phyloP scores from a whole-genome alignment of 2,329 filamentous ascomycete species.

The Fusarium equiseti region DNA sequence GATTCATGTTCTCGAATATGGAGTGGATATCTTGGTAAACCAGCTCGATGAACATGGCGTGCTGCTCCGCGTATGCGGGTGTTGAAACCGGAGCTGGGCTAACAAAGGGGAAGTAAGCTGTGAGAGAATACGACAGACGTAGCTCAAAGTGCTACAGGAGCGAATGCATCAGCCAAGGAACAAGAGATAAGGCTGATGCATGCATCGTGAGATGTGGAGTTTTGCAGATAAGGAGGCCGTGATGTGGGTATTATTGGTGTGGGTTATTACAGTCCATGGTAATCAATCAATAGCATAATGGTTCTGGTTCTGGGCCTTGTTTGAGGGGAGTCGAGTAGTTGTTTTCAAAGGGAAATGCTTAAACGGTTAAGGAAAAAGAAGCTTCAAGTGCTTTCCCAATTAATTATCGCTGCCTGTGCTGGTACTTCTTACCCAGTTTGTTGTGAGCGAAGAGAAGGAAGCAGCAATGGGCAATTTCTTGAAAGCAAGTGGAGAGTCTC shows the following conservation, averaged over 20 bases:
- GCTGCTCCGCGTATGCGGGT: slow-evolving; percentile 3
- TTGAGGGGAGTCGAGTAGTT: background rate
- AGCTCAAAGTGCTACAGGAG: background rate
- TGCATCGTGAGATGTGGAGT: slow-evolving; percentile 35
- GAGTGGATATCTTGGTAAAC: slow-evolving; percentile 9
- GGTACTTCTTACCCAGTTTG: background rate
- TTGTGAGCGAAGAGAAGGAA: slow-evolving; percentile 3
- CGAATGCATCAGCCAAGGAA: background rate
- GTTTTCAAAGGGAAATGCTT: background rate
- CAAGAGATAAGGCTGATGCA: slow-evolving; percentile 35
- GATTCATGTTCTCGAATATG: slow-evolving; percentile 1
- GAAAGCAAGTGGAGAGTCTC: background rate
- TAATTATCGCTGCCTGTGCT: background rate
- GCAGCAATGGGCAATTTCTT: background rate
- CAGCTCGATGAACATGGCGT: slow-evolving; percentile 15
- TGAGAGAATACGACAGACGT: background rate
- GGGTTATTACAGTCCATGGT: slow-evolving; percentile 11
- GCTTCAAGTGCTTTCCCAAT: background rate
- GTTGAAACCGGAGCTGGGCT: slow-evolving; percentile 2
- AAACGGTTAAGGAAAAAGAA: too few relatives aligned
- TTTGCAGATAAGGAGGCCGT: slow-evolving; percentile 28
- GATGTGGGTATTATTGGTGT: slow-evolving; percentile 20
- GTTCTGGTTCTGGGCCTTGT: background rate
- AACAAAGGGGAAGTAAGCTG: background rate
- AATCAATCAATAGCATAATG: slow-evolving; percentile 16